phyloP scores from a whole-genome alignment of 2,329 filamentous ascomycete genomes.

The Acrodontium crateriforme region DNA sequence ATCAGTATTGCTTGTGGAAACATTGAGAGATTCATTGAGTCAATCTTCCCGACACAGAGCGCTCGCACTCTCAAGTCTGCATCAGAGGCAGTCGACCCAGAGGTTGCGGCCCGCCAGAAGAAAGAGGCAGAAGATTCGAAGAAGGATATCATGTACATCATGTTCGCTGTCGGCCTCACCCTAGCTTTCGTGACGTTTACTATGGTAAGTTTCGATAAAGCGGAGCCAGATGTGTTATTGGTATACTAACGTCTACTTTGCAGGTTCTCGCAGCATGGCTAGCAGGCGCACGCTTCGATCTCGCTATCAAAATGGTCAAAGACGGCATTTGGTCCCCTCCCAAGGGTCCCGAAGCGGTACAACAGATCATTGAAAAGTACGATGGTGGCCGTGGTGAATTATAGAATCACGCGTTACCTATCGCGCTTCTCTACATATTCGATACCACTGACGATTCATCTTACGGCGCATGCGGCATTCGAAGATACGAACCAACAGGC shows the following conservation, averaged over 20 bases:
- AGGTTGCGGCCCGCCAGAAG: constrained; percentile 16
- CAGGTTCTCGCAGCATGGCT: constrained; percentile 68
- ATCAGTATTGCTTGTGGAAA: constrained; percentile 86
- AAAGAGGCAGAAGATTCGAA: constrained; percentile 38
- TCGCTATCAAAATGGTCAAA: constrained; percentile 44
- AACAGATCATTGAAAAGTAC: constrained; percentile 2
- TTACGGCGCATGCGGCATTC: background rate
- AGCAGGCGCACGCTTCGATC: constrained; percentile 71
- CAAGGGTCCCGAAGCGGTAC: constrained; percentile 9
- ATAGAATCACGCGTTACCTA: background rate
- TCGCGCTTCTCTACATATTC: background rate
- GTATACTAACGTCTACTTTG: constrained; percentile 3
- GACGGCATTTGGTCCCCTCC: constrained; percentile 33
- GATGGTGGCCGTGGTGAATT: background rate
- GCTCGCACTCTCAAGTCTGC: constrained; percentile 36
- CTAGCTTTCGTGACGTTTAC: constrained; percentile 55
- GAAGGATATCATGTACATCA: constrained; percentile 48
- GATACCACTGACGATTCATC: background rate
- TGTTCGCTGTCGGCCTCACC: constrained; percentile 51
- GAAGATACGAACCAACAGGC: constrained; percentile 1
- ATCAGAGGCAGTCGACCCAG: constrained; percentile 6
- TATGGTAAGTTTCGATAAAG: constrained; percentile 52
- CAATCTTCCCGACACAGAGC: constrained; percentile 75
- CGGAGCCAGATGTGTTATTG: background rate
- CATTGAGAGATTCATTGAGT: constrained; percentile 94